Evolutionary conservation across 495 filamentous ascomycete genomes (phyloP).

Genomic region (Saxophila tyrrhenica): DNA sequence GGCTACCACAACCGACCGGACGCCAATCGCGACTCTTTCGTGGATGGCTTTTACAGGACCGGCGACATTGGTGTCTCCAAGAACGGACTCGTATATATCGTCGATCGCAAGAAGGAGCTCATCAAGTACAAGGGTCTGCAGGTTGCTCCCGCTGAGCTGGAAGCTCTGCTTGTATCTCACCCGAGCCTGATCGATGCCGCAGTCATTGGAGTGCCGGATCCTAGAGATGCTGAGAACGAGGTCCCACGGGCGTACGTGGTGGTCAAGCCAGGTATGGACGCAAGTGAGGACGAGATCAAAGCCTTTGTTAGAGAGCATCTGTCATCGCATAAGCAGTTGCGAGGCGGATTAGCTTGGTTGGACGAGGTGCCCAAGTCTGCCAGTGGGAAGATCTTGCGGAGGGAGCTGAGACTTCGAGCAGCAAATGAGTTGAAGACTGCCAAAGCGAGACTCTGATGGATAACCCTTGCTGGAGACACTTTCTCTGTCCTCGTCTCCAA

Average conservation of each 20-base stretch:
- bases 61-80: constrained; percentile 29
- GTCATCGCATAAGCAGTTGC: constrained; percentile 59
- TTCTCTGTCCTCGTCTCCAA: neutral
- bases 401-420: constrained; percentile 42
- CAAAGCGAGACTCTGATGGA: neutral
- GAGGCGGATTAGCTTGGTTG: constrained; percentile 71
- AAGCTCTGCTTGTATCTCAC: constrained; percentile 63
- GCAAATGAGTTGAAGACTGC: neutral
- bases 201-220: constrained; percentile 66
- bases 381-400: constrained; percentile 75
- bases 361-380: constrained; percentile 72
- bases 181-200: constrained; percentile 64
- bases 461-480: neutral
- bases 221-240: constrained; percentile 48
- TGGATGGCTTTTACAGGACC: constrained; percentile 35
- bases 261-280: constrained; percentile 27
- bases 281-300: constrained; percentile 50
- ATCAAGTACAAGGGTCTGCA: constrained; percentile 31
- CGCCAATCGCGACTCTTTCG: constrained; percentile 37
- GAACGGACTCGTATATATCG: constrained; percentile 27
- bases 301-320: constrained; percentile 50
- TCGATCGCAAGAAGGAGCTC: constrained; percentile 32
- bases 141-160: constrained; percentile 56
- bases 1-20: constrained; percentile 28
- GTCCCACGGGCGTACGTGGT: constrained; percentile 79